Percentiles rank a stretch among this genome's conserved stretches.
Conservation (phyloP, 805 yeast species). For the Candida vaughaniae region DNA sequence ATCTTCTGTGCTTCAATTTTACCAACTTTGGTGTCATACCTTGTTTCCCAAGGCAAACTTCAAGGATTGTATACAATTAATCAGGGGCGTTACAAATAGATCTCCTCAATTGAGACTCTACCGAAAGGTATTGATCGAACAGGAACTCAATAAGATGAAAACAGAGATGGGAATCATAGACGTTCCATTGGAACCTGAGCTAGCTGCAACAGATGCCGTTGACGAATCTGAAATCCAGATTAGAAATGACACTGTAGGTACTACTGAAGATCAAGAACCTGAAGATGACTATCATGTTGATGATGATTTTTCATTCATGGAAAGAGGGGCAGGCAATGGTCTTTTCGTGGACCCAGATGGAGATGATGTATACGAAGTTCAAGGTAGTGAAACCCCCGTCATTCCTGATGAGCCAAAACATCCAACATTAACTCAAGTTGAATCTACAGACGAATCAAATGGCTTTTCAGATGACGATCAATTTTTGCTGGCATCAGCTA, state of each 20-base stretch:
- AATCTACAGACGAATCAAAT: neutral
- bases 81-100: slow-evolving; percentile 48
- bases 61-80: slow-evolving; percentile 59
- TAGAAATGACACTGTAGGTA: neutral
- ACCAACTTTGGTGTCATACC: slow-evolving; percentile 47
- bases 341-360: slow-evolving; percentile 29
- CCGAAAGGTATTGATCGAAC: slow-evolving; percentile 27
- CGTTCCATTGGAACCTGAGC: slow-evolving; percentile 10
- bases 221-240: neutral
- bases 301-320: slow-evolving; percentile 34
- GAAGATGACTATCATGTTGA: slow-evolving; percentile 18
- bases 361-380: slow-evolving; percentile 16
- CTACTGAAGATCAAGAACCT: neutral
- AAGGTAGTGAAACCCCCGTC: neutral
- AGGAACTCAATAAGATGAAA: slow-evolving; percentile 25
- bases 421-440: too few species aligned
- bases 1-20: slow-evolving; percentile 37
- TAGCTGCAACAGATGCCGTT: neutral
- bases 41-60: slow-evolving; percentile 81
- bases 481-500: slow-evolving; percentile 9
- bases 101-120: slow-evolving; percentile 35
- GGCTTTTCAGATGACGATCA: slow-evolving; percentile 8
- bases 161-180: slow-evolving; percentile 38
- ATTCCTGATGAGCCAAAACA: too few species aligned
- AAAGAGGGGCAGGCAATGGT: slow-evolving; percentile 18